Base-by-base conservation (phyloP, 805 yeast species). In the Limtongia smithiae region DNA sequence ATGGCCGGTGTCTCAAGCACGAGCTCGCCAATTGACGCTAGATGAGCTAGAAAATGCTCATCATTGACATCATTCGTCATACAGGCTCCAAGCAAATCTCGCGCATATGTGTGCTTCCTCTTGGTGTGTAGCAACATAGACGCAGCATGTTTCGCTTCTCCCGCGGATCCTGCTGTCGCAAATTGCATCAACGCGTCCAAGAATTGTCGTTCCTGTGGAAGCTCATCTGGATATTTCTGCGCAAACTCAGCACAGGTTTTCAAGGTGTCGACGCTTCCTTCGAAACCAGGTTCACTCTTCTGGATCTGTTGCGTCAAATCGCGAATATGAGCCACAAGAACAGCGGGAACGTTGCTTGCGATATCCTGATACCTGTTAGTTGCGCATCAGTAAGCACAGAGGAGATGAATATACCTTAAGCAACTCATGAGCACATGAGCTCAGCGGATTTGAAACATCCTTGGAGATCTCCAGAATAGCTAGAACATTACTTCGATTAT, bases 91-190 rank as follows among this genome's bases (percentile, higher is more conserved):
- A 65, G 30, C 75, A 67, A 4, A 81, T 65, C 15, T 1, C 69
- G 62, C 3, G 73, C 62, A 9, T 70, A 65, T 1, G 67, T 62
- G 17, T 75, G 78, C 22, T 73, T 73, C 42, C 67, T 67, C 2
- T 71, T 64, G 2, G 74, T 65, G n/a, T 78, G 68, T 2, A 79
- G 73, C 6, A 85, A 53, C 5, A 85, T 67, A 60, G 79, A 81
- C 7, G 79, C 68, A 0, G 90, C 75, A 62, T 81, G 85, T 59
- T 74, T 79, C 0, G 91, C 82, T 58, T 82, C 87, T 8, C 60
- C 36, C 1, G 85, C 79, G 2, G 76, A 65, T 0, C 91, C 91
- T 1, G 61, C 57, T 0, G 69, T 54, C 0, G 83, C 77, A 24
- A 82, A 66, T 1, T 66, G 62, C 37, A 71, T 67, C 41, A 87